Base-by-base conservation (phyloP, 352 stramenopile species). In the Thalassiosira hispida region DNA sequence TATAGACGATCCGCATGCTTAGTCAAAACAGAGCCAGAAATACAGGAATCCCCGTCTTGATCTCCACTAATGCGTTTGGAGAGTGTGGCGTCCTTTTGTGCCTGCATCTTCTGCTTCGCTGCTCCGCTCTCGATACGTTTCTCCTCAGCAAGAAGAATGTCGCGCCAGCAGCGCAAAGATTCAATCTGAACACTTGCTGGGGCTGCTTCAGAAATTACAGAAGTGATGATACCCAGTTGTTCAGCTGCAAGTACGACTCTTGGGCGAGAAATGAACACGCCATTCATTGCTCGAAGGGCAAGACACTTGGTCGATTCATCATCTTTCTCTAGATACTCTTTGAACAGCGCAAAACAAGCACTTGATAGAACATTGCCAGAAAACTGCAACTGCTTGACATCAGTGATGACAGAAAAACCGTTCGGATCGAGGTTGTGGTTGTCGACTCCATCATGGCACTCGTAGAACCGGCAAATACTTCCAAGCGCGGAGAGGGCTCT, bases 41-140 rank as follows among this genome's bases (percentile, higher is more conserved):
- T 79, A 31, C 79, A 93, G 8, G 88, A 81, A 74, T 95, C 92
- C 1, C 77, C 78, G 72, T 96, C 92, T 84, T 96, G 90, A 75
- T 95, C 91, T 2, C 92, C 92, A 57, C 79, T 87, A 59, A 94
- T 93, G 11, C 83, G 87, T 25, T 92, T 92, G 0, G 81, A 87
- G n/a, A 90, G 9, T 40, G 81, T 91, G 11, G 92, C 85, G 18
- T 78, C 80, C 55, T 85, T 84, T 20, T 90, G 79, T 11, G 64
- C 64, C 23, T 91, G 76, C 85, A 94, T 91, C 62, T 88, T 89
- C 20, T 63, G 49, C 46, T 88, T 91, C 8, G 89, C 87, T 53
- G 79, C 83, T 53, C 87, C 89, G 64, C 78, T 87, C 57, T 94
- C 89, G 55, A 94, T 87, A 16, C 89, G 84, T 29, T 79, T 74